phyloP scores from a whole-genome alignment of 169 alveolate genomes.

The Eimeria acervulina region DNA sequence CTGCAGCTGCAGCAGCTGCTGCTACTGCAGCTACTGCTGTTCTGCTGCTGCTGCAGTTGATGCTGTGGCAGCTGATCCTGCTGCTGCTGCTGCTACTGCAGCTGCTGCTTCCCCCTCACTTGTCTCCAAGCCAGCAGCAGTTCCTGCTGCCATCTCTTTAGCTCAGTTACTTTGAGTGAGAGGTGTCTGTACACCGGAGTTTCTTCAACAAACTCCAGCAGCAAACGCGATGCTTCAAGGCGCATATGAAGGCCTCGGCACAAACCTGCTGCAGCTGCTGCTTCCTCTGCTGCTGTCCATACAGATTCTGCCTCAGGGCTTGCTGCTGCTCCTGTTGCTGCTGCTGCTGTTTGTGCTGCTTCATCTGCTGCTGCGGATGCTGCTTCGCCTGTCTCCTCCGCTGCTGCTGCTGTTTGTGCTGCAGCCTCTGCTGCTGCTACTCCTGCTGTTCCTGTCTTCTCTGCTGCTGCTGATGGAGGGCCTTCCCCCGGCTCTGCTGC shows the following conservation, averaged over 20 bases:
- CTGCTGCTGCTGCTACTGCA: not conserved
- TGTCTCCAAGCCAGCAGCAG: slow-evolving; percentile 38
- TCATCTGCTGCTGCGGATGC: too few species aligned
- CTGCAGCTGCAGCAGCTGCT: too few species aligned
- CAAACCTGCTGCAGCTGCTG: not conserved
- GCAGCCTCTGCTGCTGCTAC: not conserved
- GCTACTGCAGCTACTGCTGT: too few species aligned
- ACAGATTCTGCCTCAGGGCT: not conserved
- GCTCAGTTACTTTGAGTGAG: slow-evolving; percentile 27
- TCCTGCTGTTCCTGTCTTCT: slow-evolving; percentile 1
- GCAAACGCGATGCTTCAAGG: slow-evolving; percentile 47
- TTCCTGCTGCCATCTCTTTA: slow-evolving; percentile 22
- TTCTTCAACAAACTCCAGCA: slow-evolving; percentile 40
- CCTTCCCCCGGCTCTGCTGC: not conserved
- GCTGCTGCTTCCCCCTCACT: slow-evolving; percentile 1
- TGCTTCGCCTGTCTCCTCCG: too few species aligned
- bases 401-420: not conserved
- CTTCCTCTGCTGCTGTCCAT: not conserved
- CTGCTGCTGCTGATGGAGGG: not conserved
- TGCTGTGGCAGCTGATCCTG: not conserved
- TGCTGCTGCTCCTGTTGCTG: not conserved
- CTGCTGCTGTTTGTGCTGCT: too few species aligned
- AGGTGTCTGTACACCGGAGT: slow-evolving; percentile 21
- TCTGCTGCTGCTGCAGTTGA: not conserved
- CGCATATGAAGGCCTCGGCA: not conserved